phyloP scores from a whole-genome alignment of 306 rosid species.

The Pyrus pyrifolia region DNA sequence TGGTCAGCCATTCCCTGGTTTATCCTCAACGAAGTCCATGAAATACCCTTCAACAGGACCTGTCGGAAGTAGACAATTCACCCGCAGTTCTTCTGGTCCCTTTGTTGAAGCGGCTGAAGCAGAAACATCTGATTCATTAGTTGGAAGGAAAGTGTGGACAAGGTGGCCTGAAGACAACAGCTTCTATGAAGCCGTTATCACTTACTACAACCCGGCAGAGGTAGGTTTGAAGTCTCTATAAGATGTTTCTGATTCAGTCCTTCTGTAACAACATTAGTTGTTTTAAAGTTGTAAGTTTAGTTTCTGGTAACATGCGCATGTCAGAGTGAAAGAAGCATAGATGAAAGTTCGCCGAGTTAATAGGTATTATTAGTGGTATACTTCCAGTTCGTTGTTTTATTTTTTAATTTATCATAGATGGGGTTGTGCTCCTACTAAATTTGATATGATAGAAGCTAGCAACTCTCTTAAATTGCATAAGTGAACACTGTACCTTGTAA shows the following conservation, averaged over 20 bases:
- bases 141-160: constrained; percentile 91
- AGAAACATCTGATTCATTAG: constrained; percentile 42
- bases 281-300: background rate
- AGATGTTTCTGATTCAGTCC: background rate
- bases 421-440: background rate
- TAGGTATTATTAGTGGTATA: background rate
- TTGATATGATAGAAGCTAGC: background rate
- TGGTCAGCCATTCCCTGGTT: constrained; percentile 54
- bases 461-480: background rate
- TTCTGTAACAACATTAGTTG: background rate
- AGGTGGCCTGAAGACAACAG: constrained; percentile 94
- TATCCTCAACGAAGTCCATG: constrained; percentile 47
- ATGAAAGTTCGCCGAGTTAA: background rate
- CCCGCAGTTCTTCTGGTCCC: constrained; percentile 50
- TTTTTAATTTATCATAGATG: background rate
- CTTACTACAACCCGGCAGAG: constrained; percentile 65
- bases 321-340: background rate
- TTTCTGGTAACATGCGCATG: background rate
- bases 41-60: constrained; percentile 50
- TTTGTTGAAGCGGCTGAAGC: constrained; percentile 50
- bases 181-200: constrained; percentile 87
- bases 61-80: constrained; percentile 43
- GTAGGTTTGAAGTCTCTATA: constrained; percentile 29
- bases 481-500: background rate
- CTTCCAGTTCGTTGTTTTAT: background rate